Conservation (phyloP, 2,329 filamentous ascomycete genomes). For the Knufia petricola region DNA sequence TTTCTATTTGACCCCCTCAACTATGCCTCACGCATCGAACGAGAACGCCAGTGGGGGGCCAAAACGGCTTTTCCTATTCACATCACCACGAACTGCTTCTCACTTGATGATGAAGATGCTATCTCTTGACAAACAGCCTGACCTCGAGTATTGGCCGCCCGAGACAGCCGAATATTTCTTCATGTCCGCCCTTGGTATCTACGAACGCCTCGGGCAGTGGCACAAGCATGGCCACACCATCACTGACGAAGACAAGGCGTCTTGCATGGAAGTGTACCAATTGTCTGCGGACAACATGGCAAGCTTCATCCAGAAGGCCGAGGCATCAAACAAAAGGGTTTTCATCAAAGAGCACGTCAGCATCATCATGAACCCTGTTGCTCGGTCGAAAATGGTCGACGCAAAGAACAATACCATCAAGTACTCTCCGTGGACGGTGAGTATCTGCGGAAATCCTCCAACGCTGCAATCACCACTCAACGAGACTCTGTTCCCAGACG, state of each 20-base stretch:
- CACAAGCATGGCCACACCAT: slow-evolving; percentile 24
- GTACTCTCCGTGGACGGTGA: slow-evolving; percentile 19
- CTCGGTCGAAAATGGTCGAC: slow-evolving; percentile 8
- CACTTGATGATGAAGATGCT: slow-evolving; percentile 28
- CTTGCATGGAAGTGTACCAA: slow-evolving; percentile 24
- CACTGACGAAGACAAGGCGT: slow-evolving; percentile 21
- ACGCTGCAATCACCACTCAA: slow-evolving; percentile 24
- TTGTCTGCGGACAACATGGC: slow-evolving; percentile 25
- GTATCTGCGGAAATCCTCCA: slow-evolving; percentile 11
- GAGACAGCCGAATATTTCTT: slow-evolving; percentile 27
- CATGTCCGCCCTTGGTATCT: slow-evolving; percentile 13
- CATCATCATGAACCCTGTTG: slow-evolving; percentile 15
- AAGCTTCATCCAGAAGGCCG: slow-evolving; percentile 19
- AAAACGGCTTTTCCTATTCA: slow-evolving; percentile 16
- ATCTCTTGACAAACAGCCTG: slow-evolving; percentile 25
- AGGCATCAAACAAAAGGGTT: slow-evolving; percentile 23
- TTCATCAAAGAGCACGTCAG: slow-evolving; percentile 32
- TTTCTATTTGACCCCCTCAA: no score
- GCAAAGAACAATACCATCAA: no score
- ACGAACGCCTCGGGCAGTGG: not conserved
- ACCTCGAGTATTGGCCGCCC: slow-evolving; percentile 14
- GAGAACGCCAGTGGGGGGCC: no score
- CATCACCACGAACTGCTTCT: slow-evolving; percentile 27
- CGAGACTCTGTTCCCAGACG: slow-evolving; percentile 29
- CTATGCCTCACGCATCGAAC: no score